Conservation (phyloP, 331 rosid genomes). For the Rhamnella rubrinervis region DNA sequence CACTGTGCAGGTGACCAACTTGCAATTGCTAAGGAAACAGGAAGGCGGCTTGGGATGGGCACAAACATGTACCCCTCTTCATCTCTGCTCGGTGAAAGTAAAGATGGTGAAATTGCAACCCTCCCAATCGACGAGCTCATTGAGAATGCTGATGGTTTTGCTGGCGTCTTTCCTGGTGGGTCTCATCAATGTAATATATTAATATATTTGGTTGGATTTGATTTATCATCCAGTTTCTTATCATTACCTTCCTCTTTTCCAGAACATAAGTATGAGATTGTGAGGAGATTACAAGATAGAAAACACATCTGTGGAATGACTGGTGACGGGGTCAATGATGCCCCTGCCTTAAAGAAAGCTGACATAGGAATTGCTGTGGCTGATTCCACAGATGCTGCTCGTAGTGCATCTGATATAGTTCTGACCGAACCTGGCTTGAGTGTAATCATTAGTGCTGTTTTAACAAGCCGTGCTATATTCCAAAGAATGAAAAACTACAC, state of each 20-base stretch:
- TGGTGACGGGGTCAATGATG: constrained; percentile 84
- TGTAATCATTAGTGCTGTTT: constrained; percentile 76
- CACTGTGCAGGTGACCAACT: constrained; percentile 67
- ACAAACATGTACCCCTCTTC: constrained; percentile 85
- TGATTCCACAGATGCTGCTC: constrained; percentile 77
- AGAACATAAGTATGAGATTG: constrained; percentile 85
- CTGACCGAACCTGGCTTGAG: constrained; percentile 82
- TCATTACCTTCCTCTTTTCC: constrained; percentile 2
- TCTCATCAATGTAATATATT: not conserved
- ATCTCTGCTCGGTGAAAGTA: constrained; percentile 59
- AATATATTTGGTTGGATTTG: not conserved
- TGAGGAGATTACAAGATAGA: constrained; percentile 63
- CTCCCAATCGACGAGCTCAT: constrained; percentile 45
- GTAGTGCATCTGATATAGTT: constrained; percentile 77
- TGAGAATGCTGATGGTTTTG: constrained; percentile 51
- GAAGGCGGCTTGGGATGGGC: constrained; percentile 86
- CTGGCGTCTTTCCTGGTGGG: constrained; percentile 84
- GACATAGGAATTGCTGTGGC: constrained; percentile 70
- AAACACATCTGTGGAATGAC: constrained; percentile 86
- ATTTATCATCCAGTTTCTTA: constrained; percentile 8
- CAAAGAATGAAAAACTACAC: constrained; percentile 83
- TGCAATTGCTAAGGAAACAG: constrained; percentile 77
- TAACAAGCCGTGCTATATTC: constrained; percentile 78
- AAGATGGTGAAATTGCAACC: constrained; percentile 35
- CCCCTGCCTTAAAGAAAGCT: constrained; percentile 64